Conservation (phyloP, 768 basidiomycete species). For the Trametes meyenii region DNA sequence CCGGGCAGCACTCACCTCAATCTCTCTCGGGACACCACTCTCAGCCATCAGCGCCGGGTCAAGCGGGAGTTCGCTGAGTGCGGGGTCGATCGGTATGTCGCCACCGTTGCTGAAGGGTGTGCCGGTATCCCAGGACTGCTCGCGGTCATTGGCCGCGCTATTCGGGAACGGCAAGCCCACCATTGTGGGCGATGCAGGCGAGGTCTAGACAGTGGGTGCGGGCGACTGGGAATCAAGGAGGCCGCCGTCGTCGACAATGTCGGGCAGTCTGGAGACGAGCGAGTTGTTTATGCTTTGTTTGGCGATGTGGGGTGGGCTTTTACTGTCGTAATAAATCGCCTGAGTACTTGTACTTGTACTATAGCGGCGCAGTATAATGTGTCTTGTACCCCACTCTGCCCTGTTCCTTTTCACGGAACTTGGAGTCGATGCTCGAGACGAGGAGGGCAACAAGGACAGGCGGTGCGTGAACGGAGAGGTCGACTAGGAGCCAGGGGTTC, state of each 20-base stretch:
- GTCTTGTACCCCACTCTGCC: neutral
- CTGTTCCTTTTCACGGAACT: neutral
- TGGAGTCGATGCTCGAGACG: neutral
- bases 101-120: slow-evolving; percentile 56
- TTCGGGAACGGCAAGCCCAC: slow-evolving; percentile 19
- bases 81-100: slow-evolving; percentile 83
- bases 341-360: neutral
- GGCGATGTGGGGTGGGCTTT: slow-evolving; percentile 26
- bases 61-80: slow-evolving; percentile 44
- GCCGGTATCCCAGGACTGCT: slow-evolving; percentile 59
- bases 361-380: neutral
- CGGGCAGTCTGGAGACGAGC: slow-evolving; percentile 36
- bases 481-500: slow-evolving; percentile 12
- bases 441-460: neutral
- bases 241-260: slow-evolving; percentile 41
- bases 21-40: slow-evolving; percentile 1
- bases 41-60: slow-evolving; percentile 32
- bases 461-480: neutral
- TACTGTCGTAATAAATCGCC: neutral
- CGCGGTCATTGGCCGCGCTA: slow-evolving; percentile 38
- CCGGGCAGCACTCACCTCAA: slow-evolving; percentile 26
- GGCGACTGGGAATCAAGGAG: slow-evolving; percentile 14
- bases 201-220: slow-evolving; percentile 24
- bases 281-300: slow-evolving; percentile 33
- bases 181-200: slow-evolving; percentile 16